Evolutionary conservation across 176 grass and related monocot genomes (phyloP).

Genomic region (barley (Hordeum vulgare)): MorexV3_pseudomolecules_assembly NC_058518.1:500016877-500017376

Average conservation of each 20-base stretch:
- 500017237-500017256: slow-evolving; percentile 27
- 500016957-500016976: too few relatives aligned
- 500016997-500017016: too few relatives aligned
- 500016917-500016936: too few relatives aligned
- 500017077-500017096: not conserved
- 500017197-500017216: slow-evolving; percentile 15
- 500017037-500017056: not conserved
- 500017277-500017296: slow-evolving; percentile 14
- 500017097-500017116: not conserved
- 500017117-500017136: not conserved
- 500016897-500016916: too few relatives aligned
- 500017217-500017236: not conserved
- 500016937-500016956: too few relatives aligned
- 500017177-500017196: not conserved
- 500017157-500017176: too few relatives aligned
- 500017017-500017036: too few relatives aligned
- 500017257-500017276: slow-evolving; percentile 29
- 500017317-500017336: not conserved
- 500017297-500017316: not conserved
- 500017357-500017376: not conserved
- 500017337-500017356: not conserved
- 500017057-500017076: not conserved
- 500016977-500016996: too few relatives aligned
- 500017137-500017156: slow-evolving; percentile 35
- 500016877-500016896: too few relatives aligned